Conservation (phyloP, 768 basidiomycete species). For the Tephrocybe sp. region DNA sequence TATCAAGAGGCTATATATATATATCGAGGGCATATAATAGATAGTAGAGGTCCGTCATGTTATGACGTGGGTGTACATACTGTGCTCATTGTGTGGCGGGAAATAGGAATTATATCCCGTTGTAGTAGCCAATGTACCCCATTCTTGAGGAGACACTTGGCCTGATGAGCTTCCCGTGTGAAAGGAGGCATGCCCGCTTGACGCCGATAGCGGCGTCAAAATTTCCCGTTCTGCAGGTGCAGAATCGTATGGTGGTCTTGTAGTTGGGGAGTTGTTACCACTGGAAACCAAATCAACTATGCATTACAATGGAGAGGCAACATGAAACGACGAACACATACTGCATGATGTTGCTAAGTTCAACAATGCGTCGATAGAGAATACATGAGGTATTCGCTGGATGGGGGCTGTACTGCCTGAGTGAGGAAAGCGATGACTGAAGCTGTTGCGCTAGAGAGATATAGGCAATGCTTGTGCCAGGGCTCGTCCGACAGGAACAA, state of each 20-base stretch:
- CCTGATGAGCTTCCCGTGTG: conserved; percentile 38
- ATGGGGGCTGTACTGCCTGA: conserved; percentile 65
- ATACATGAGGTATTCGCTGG: conserved; percentile 52
- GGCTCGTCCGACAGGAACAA: conserved; percentile 66
- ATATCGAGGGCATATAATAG: conserved; percentile 5
- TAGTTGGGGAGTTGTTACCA: conserved; percentile 51
- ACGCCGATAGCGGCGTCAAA: conserved; percentile 51
- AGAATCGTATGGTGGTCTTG: conserved; percentile 52
- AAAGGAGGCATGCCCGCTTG: conserved; percentile 48
- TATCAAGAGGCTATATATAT: conserved; percentile 18
- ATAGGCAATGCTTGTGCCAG: conserved; percentile 57
- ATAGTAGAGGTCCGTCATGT: conserved; percentile 33
- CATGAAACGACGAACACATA: conserved; percentile 41
- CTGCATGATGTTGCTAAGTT: conserved; percentile 66
- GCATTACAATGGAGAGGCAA: not conserved
- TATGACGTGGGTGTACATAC: conserved; percentile 59
- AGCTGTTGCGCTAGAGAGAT: conserved; percentile 65
- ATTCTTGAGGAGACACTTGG: conserved; percentile 59
- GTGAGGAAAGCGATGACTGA: conserved; percentile 51
- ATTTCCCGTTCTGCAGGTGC: conserved; percentile 67
- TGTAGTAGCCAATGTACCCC: conserved; percentile 52
- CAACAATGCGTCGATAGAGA: conserved; percentile 57
- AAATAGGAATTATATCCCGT: conserved; percentile 71
- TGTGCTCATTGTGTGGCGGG: conserved; percentile 53
- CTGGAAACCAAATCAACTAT: conserved; percentile 26